Evolutionary conservation across 768 basidiomycete species (phyloP).

Genomic region (Hortiboletus campestris): DNA sequence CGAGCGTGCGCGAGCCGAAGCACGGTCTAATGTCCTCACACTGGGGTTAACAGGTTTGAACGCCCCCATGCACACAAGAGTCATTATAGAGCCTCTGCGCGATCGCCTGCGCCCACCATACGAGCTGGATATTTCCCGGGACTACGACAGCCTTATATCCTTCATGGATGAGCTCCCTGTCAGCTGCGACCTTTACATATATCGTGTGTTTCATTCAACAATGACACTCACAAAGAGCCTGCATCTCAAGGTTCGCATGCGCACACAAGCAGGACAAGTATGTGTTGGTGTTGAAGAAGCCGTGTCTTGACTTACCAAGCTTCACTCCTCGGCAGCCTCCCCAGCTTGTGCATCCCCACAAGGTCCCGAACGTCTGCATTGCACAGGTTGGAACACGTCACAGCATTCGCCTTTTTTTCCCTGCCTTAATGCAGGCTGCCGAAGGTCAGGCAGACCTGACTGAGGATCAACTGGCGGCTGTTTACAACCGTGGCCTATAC

Average conservation of each 20-base stretch:
- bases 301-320: too few relatives aligned
- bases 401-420: not conserved
- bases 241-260: not conserved
- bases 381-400: not conserved
- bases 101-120: not conserved
- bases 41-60: not conserved
- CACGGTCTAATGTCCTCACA: not conserved
- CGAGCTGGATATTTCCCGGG: not conserved
- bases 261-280: too few relatives aligned
- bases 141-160: not conserved
- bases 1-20: not conserved
- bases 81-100: not conserved
- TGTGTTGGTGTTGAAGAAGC: too few relatives aligned
- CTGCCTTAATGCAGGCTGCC: not conserved
- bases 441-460: too few relatives aligned
- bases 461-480: too few relatives aligned
- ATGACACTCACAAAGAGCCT: not conserved
- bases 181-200: not conserved
- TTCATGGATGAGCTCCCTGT: conserved; percentile 4
- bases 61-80: not conserved
- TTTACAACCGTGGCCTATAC: too few relatives aligned
- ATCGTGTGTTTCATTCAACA: not conserved
- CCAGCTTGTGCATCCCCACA: not conserved
- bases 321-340: not conserved
- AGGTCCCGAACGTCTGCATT: conserved; percentile 5